Evolutionary conservation across 2,329 filamentous ascomycete genomes (phyloP).

Genomic region (Verticillium isaacii): DNA sequence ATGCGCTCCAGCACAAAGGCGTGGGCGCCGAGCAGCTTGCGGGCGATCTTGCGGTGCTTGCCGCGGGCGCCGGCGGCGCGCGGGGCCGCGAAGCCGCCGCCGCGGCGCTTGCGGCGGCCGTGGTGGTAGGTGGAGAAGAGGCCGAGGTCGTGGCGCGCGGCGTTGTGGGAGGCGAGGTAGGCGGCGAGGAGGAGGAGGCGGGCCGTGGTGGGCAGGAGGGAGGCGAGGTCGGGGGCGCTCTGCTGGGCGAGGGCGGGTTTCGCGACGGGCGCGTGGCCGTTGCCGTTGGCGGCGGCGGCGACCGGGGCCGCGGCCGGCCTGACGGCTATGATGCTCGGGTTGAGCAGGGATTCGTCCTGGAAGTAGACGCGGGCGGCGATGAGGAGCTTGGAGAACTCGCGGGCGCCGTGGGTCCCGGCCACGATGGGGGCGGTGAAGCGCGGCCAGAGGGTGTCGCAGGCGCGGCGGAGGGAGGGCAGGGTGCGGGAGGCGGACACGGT

Average conservation of each 20-base stretch:
- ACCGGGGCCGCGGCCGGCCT: background rate
- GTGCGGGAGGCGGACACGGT: conserved; percentile 77
- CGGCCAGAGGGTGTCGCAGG: conserved; percentile 75
- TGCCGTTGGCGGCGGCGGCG: background rate
- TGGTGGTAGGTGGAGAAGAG: conserved; percentile 71
- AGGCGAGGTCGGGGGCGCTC: conserved; percentile 39
- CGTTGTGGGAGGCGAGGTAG: conserved; percentile 79
- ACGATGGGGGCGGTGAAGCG: conserved; percentile 76
- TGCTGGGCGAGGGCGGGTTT: background rate
- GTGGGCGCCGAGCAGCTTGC: conserved; percentile 71
- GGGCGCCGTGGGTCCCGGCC: conserved; percentile 66
- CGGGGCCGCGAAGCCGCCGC: conserved; percentile 38
- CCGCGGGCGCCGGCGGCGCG: conserved; percentile 25
- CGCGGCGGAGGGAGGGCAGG: conserved; percentile 64
- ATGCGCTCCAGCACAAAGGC: conserved; percentile 75
- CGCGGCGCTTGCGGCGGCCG: conserved; percentile 43
- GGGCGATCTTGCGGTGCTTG: conserved; percentile 67
- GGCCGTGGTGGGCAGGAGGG: conserved; percentile 65
- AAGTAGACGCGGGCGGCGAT: conserved; percentile 65
- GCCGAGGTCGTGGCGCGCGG: conserved; percentile 64
- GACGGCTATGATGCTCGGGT: conserved; percentile 54
- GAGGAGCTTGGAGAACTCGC: conserved; percentile 81
- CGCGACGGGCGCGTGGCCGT: background rate
- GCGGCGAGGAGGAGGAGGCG: conserved; percentile 71
- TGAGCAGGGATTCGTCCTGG: conserved; percentile 66